Percentiles rank a stretch among this genome's conserved stretches.
These are phyloP conservation scores for Rhodotorula sp. DNA, from an alignment of 1,284 basidiomycete species.

Conservation along the genomic window DNA sequence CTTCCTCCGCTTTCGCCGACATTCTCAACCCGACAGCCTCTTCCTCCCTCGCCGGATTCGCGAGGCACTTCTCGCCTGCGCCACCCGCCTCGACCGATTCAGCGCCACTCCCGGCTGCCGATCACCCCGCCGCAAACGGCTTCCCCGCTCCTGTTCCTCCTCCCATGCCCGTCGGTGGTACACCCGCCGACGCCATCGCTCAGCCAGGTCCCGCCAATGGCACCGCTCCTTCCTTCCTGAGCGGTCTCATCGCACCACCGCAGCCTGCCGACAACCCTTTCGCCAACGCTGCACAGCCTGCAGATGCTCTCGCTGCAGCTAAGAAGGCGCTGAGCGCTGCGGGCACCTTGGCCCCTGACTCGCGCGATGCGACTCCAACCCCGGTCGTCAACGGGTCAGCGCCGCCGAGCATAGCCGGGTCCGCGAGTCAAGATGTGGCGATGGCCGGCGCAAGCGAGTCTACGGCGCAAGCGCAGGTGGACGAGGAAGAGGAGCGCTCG, in stretches of 20 bases:
- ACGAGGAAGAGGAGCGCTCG: conserved; percentile 11
- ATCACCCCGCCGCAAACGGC: neutral
- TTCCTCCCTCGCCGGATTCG: conserved; percentile 1
- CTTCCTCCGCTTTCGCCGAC: conserved; percentile 7
- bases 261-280: neutral
- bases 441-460: neutral
- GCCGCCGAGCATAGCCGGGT: too few species aligned
- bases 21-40: conserved; percentile 33
- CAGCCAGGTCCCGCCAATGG: neutral
- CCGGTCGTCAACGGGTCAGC: neutral
- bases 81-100: neutral
- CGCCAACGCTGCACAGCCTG: neutral
- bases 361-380: conserved; percentile 7
- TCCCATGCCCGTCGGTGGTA: conserved; percentile 36
- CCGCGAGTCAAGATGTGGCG: too few species aligned
- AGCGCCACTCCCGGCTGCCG: neutral
- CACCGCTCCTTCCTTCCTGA: conserved; percentile 2
- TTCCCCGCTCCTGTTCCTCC: neutral
- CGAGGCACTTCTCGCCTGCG: neutral
- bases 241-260: neutral
- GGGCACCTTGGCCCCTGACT: neutral
- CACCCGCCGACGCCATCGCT: neutral
- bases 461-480: neutral
- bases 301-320: neutral
- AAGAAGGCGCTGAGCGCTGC: neutral